Evolutionary conservation across 73 alveolate species (phyloP).

Genomic region (Tetrahymena thermophila): DNA sequence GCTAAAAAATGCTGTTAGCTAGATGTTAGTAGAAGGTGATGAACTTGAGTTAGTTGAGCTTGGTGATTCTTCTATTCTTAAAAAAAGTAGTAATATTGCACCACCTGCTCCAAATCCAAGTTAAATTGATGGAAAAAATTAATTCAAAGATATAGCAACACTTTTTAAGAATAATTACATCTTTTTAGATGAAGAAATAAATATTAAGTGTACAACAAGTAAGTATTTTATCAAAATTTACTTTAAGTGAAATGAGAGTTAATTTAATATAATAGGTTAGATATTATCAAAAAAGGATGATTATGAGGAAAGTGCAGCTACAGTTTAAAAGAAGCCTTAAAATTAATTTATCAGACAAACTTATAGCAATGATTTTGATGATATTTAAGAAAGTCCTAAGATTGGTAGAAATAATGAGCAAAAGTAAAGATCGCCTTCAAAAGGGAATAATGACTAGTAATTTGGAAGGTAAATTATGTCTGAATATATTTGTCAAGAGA

Average conservation of each 20-base stretch:
- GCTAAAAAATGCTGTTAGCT: background rate
- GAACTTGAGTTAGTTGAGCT: background rate
- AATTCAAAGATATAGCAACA: background rate
- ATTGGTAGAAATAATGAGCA: background rate
- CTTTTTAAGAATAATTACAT: background rate
- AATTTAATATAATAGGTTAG: background rate
- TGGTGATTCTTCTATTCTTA: background rate
- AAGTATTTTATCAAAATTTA: background rate
- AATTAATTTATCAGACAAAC: background rate
- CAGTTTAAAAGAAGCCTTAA: background rate
- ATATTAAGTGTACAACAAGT: background rate
- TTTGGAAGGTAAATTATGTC: background rate
- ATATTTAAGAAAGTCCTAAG: background rate
- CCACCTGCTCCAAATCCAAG: background rate
- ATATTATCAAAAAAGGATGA: background rate
- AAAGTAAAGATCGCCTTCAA: background rate
- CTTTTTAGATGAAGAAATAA: background rate
- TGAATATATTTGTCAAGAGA: background rate
- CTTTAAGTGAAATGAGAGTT: background rate
- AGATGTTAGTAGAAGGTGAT: background rate
- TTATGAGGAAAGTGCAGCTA: background rate
- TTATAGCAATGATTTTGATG: background rate
- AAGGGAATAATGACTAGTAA: background rate
- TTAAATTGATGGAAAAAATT: background rate
- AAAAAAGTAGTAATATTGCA: background rate